phyloP scores from a whole-genome alignment of 208 protist species.

The Blechomonas ayalai region DNA sequence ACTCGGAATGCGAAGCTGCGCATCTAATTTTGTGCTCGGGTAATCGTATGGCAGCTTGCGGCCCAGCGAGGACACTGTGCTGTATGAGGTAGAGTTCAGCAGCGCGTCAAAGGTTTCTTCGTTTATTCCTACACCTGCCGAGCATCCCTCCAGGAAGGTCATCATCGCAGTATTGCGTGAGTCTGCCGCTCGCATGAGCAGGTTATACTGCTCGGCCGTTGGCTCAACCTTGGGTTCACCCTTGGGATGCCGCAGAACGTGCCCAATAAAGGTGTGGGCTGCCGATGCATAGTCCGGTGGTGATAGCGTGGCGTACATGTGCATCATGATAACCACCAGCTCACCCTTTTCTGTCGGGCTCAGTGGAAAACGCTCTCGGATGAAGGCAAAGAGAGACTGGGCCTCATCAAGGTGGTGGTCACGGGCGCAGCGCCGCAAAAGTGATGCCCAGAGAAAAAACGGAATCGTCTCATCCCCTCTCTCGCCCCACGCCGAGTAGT shows the following conservation, averaged over 20 bases:
- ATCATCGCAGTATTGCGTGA: slow-evolving; percentile 80
- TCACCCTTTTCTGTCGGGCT: slow-evolving; percentile 46
- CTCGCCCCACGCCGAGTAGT: slow-evolving; percentile 8
- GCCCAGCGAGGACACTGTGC: slow-evolving; percentile 43
- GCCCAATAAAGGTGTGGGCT: slow-evolving; percentile 52
- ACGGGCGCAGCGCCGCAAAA: slow-evolving; percentile 68
- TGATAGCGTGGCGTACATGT: slow-evolving; percentile 75
- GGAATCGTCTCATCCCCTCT: slow-evolving; percentile 43
- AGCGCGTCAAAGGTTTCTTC: slow-evolving; percentile 63
- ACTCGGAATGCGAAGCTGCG: slow-evolving; percentile 63
- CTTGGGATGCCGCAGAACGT: slow-evolving; percentile 44
- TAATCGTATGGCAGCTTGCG: slow-evolving; percentile 76
- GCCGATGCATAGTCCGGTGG: slow-evolving; percentile 63
- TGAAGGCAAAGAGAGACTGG: slow-evolving; percentile 67
- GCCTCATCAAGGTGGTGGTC: slow-evolving; percentile 73
- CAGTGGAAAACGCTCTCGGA: slow-evolving; percentile 48
- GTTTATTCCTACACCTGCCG: slow-evolving; percentile 47
- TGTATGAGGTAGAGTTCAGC: slow-evolving; percentile 27
- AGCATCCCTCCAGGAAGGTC: slow-evolving; percentile 79
- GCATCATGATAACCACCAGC: slow-evolving; percentile 84
- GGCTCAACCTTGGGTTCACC: slow-evolving; percentile 37
- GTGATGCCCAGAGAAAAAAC: slow-evolving; percentile 71
- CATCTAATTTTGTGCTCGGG: slow-evolving; percentile 51
- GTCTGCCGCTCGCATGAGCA: slow-evolving; percentile 64
- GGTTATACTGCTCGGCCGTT: slow-evolving; percentile 45